Evolutionary conservation across 2,329 filamentous ascomycete genomes (phyloP), one percentile per base, ranked within the genome.

Genomic region (Lachnellula arida): DNA sequence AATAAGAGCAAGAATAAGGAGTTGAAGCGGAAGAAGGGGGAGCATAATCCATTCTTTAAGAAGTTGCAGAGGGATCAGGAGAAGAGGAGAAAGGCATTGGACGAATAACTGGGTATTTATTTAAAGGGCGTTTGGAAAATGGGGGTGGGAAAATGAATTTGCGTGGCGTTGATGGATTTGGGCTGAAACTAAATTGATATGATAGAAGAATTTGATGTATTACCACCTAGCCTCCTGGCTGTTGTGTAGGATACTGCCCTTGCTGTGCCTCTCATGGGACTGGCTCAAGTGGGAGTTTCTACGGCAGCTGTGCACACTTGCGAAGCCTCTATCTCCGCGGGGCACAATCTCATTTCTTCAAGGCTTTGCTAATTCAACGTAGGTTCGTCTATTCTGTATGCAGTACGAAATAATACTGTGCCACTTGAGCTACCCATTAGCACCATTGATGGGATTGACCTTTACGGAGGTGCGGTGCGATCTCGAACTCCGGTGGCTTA

Each of bases 1-100:
- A 91, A 89, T 72, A 87, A 86, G 76, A 85, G 80, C 65, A 78
- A 80, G 62, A 90, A 89, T 67, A 86, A 84, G 74, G 77, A 79
- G 60, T 72, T 86, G 66, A 87, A 85, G 75, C 81, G 84, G 68
- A 82, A 83, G 65, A 75, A 75, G 53, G 75, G 73, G n/a, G 75
- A 79, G 58, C 81, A 81, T 61, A 80, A 74, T 65, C 73, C 79
- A 1, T 83, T 88, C 68, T 88, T 88, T 72, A 84, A 81, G 72
- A 87, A 87, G 70, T 73, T 87, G 58, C 76, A 80, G 56, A 75
- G 84, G 50, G 84, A 88, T 63, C 79, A 82, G 61, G 77, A 81
- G 65, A 81, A 81, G 67, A 74, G 78, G 57, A 77, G 75, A 67
- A 76, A 77, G 66, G 76, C 77, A 5, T 47, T 61, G 40, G 60